Conservation (phyloP, 345 rosid species). For the Gossypium ekmanianum region DNA sequence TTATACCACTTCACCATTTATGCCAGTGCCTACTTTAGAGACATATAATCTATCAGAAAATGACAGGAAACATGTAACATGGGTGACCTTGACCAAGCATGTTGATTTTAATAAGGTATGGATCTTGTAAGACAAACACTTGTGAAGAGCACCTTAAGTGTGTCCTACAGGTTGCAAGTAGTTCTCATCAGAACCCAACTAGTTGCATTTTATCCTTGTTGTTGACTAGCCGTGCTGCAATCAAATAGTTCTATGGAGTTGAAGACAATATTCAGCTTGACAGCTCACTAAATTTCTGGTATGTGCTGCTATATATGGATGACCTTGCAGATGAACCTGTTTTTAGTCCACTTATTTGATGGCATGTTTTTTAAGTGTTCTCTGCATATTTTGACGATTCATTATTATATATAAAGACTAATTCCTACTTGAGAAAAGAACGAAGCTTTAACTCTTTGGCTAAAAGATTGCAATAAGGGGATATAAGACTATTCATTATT, state of each 20-base stretch:
- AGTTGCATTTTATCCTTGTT: neutral
- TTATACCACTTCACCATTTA: neutral
- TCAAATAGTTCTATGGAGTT: neutral
- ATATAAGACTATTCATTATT: neutral
- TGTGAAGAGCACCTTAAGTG: slow-evolving; percentile 10
- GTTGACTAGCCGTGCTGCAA: neutral
- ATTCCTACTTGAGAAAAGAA: too few species aligned
- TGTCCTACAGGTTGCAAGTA: neutral
- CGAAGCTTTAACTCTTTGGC: neutral
- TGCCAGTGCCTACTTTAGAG: neutral
- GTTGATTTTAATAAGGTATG: neutral
- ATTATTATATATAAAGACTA: too few species aligned
- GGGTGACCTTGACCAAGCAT: neutral
- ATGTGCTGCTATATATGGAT: neutral
- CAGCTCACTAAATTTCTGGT: too few species aligned
- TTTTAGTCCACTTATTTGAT: neutral
- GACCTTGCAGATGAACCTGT: neutral
- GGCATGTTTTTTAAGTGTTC: neutral
- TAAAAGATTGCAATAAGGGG: neutral
- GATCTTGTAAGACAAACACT: slow-evolving; percentile 1
- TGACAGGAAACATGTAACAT: slow-evolving; percentile 5
- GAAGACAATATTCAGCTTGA: neutral
- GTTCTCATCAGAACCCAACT: neutral
- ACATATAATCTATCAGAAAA: neutral
- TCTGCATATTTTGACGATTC: neutral